A percentile compares a stretch with the other conserved stretches of the same genome.
These are phyloP conservation scores for Hanseniaspora clermontiae DNA, from an alignment of 805 yeast species.

Conservation along the genomic window DNA sequence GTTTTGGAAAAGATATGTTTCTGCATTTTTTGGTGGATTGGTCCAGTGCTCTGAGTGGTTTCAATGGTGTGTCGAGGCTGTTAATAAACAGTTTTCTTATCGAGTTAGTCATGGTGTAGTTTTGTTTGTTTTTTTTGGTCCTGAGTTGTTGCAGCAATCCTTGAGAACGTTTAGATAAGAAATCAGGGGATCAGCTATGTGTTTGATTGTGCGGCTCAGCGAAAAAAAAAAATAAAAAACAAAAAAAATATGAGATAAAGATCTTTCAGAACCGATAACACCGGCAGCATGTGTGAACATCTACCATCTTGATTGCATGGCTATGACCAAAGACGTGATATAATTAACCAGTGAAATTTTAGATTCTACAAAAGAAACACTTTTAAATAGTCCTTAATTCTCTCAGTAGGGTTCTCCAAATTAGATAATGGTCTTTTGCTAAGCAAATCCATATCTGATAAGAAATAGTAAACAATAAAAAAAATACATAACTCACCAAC, in stretches of 20 bases:
- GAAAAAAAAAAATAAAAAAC: too few relatives aligned
- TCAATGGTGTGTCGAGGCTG: background rate
- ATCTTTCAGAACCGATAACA: background rate
- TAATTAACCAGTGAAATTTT: too few relatives aligned
- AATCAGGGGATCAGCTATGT: background rate
- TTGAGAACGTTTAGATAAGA: background rate
- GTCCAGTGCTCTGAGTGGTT: background rate
- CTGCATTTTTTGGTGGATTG: background rate
- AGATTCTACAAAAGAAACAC: too few relatives aligned
- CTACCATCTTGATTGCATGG: too few relatives aligned
- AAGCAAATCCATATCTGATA: too few relatives aligned
- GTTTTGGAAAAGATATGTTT: slow-evolving; percentile 2
- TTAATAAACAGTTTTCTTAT: background rate
- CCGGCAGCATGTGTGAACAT: background rate
- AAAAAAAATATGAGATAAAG: too few relatives aligned
- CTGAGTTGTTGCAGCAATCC: background rate
- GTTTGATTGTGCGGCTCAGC: background rate
- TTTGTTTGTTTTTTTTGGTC: background rate
- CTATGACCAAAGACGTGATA: too few relatives aligned
- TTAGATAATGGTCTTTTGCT: too few relatives aligned
- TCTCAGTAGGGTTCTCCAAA: too few relatives aligned
- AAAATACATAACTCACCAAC: too few relatives aligned
- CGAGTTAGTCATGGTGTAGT: background rate
- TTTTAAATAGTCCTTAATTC: too few relatives aligned
- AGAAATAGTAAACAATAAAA: too few relatives aligned